A percentile compares a stretch with the other conserved stretches of the same genome.
Conservation (phyloP, 1,284 basidiomycete genomes). For the Apiotrichum gamsii region DNA sequence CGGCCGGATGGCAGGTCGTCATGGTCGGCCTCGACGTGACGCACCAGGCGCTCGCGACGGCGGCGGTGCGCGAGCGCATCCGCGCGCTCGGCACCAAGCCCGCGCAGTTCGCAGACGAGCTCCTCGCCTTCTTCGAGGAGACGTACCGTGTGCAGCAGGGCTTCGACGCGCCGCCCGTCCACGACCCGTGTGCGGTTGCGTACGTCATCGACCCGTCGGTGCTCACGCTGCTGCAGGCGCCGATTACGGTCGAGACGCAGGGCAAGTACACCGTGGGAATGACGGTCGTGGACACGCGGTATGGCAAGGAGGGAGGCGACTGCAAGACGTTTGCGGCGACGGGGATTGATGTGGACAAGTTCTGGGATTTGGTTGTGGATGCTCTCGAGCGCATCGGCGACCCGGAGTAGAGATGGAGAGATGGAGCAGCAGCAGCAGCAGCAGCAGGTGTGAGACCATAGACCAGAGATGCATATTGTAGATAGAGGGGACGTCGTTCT, state of each 20-base stretch:
- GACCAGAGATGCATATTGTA: too few relatives aligned
- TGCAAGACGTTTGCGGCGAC: conserved; percentile 13
- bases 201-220: conserved; percentile 12
- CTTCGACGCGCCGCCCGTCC: conserved; percentile 15
- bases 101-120: conserved; percentile 10
- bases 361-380: conserved; percentile 16
- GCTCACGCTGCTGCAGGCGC: neutral
- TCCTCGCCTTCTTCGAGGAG: conserved; percentile 10
- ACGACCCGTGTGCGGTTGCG: conserved; percentile 18
- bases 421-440: too few relatives aligned
- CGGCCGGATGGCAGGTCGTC: conserved; percentile 4
- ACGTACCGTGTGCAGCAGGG: conserved; percentile 8
- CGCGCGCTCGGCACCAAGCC: conserved; percentile 7
- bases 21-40: conserved; percentile 24
- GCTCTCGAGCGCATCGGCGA: conserved; percentile 11
- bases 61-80: conserved; percentile 4
- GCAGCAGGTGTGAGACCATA: too few relatives aligned
- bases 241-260: conserved; percentile 11
- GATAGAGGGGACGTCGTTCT: too few relatives aligned
- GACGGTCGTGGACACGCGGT: conserved; percentile 13
- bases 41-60: conserved; percentile 13
- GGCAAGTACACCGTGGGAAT: conserved; percentile 13
- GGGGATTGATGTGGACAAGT: conserved; percentile 10
- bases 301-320: neutral
- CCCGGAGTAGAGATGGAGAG: neutral